phyloP scores from a whole-genome alignment of 306 rosid genomes.

The Cicer arietinum region DNA sequence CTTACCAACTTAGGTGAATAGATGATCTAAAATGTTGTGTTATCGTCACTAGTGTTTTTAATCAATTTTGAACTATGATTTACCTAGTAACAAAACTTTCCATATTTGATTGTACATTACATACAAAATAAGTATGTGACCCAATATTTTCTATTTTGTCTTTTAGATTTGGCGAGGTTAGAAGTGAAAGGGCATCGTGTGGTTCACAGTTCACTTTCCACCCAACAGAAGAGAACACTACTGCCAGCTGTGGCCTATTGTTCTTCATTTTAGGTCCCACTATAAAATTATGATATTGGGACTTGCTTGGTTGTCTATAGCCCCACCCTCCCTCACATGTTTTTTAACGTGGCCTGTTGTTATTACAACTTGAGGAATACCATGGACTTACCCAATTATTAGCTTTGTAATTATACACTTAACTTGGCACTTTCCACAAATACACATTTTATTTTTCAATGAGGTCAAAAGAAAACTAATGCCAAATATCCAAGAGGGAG shows the following conservation, averaged over 20 bases:
- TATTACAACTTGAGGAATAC: constrained; percentile 13
- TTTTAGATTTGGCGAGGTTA: neutral
- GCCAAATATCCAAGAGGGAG: neutral
- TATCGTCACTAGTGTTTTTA: too few species aligned
- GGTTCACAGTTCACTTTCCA: constrained; percentile 47
- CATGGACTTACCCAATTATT: constrained; percentile 34
- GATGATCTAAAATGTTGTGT: too few species aligned
- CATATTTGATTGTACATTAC: neutral
- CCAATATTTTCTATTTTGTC: neutral
- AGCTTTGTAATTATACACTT: constrained; percentile 1
- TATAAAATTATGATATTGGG: constrained; percentile 33
- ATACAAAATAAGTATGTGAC: neutral
- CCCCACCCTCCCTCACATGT: constrained; percentile 42
- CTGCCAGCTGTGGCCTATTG: constrained; percentile 51
- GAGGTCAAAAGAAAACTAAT: neutral
- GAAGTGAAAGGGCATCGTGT: constrained; percentile 34
- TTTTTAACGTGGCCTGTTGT: constrained; percentile 44
- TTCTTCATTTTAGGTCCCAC: constrained; percentile 38
- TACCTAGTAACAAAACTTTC: too few species aligned
- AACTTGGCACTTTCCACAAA: constrained; percentile 2
- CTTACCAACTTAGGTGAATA: too few species aligned
- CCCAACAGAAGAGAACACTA: constrained; percentile 36
- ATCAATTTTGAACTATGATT: too few species aligned
- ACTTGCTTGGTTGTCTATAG: constrained; percentile 45
- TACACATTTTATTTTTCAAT: constrained; percentile 28